phyloP scores from a whole-genome alignment of 2,329 filamentous ascomycete species.

The Thielaviopsis punctulata region DNA sequence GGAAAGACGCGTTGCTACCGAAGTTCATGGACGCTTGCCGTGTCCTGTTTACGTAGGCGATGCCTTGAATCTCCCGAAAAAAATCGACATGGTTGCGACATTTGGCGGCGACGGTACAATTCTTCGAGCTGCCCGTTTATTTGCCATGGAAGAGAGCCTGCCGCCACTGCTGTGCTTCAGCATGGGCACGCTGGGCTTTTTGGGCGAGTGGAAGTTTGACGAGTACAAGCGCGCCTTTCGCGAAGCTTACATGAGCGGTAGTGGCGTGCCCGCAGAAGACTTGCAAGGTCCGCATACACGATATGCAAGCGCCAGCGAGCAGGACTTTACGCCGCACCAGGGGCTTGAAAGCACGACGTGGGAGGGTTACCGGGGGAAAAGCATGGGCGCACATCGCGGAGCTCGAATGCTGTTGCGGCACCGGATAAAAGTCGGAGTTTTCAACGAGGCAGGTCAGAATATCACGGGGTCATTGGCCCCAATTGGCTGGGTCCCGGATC shows the following conservation, averaged over 20 bases:
- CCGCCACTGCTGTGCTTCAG: constrained; percentile 89
- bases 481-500: constrained; percentile 19
- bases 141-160: constrained; percentile 63
- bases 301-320: constrained; percentile 16
- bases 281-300: constrained; percentile 24
- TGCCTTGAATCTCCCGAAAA: constrained; percentile 45
- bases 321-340: neutral
- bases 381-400: constrained; percentile 55
- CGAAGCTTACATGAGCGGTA: constrained; percentile 73
- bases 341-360: constrained; percentile 26
- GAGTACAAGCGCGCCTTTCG: constrained; percentile 87
- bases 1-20: constrained; percentile 55
- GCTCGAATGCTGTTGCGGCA: constrained; percentile 77
- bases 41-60: constrained; percentile 55
- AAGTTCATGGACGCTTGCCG: constrained; percentile 51
- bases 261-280: constrained; percentile 31
- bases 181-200: constrained; percentile 88
- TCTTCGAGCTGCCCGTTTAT: constrained; percentile 56
- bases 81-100: constrained; percentile 77
- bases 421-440: constrained; percentile 72
- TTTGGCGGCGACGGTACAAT: constrained; percentile 90
- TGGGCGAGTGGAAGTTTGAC: constrained; percentile 90
- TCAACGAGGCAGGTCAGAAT: constrained; percentile 46
- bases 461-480: constrained; percentile 35
- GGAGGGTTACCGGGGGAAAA: constrained; percentile 61